Percentiles rank a stretch among this genome's conserved stretches.
These are phyloP conservation scores for Tranzscheliella williamsii DNA, from an alignment of 1,284 basidiomycete species.

Conservation along the genomic window DNA sequence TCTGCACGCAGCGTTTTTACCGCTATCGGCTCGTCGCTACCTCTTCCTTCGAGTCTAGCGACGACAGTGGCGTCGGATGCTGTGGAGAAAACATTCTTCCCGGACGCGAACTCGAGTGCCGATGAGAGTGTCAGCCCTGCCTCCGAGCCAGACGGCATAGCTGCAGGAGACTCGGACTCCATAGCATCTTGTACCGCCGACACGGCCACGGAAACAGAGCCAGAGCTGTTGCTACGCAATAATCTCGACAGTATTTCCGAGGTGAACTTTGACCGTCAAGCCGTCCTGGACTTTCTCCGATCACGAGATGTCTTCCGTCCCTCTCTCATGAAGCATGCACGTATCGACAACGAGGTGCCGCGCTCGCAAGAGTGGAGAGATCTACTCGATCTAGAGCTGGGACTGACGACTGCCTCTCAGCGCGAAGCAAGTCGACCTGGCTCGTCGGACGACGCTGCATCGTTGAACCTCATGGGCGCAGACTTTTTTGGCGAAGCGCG, in stretches of 20 bases:
- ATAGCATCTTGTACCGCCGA: neutral
- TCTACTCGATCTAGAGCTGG: slow-evolving; percentile 34
- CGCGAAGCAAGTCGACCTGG: neutral
- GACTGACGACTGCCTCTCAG: slow-evolving; percentile 2
- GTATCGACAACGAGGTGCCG: neutral
- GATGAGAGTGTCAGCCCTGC: neutral
- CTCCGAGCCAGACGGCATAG: neutral
- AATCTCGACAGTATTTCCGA: neutral
- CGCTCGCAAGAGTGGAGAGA: slow-evolving; percentile 29
- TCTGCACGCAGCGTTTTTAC: slow-evolving; percentile 19
- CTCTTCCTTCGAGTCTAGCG: slow-evolving; percentile 5
- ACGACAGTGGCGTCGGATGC: slow-evolving; percentile 2
- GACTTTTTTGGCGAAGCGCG: slow-evolving; percentile 32
- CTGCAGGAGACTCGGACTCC: neutral
- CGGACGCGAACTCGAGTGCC: neutral
- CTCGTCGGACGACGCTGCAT: neutral
- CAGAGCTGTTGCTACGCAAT: no score
- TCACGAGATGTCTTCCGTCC: slow-evolving; percentile 15
- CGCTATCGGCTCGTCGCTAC: no score
- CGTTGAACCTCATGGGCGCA: slow-evolving; percentile 9
- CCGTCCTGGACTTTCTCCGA: slow-evolving; percentile 30
- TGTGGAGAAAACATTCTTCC: neutral
- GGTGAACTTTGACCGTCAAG: slow-evolving; percentile 20
- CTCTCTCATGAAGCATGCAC: neutral
- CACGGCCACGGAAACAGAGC: neutral